Conservation (phyloP, 2,329 filamentous ascomycete genomes). For the Tolypocladium sp. region DNA sequence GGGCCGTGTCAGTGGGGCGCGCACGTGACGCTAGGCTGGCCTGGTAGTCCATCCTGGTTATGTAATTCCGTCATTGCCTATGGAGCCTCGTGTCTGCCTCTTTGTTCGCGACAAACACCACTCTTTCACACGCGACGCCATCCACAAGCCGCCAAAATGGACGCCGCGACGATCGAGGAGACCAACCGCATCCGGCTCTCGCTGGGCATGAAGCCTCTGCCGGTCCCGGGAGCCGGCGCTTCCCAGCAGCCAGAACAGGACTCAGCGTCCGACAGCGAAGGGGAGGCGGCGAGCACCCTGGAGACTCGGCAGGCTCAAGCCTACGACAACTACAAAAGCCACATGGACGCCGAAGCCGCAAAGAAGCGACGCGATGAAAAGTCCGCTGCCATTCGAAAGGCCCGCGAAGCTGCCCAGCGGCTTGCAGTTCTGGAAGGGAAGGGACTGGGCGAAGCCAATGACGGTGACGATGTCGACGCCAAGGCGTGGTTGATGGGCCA, state of each 20-base stretch:
- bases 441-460: slow-evolving; percentile 69
- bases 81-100: neutral
- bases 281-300: slow-evolving; percentile 71
- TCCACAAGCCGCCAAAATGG: slow-evolving; percentile 29
- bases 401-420: slow-evolving; percentile 73
- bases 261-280: slow-evolving; percentile 50
- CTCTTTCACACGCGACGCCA: neutral
- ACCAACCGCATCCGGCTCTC: slow-evolving; percentile 86
- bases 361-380: slow-evolving; percentile 74
- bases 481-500: slow-evolving; percentile 80
- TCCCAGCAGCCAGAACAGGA: slow-evolving; percentile 26
- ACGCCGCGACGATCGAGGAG: slow-evolving; percentile 76
- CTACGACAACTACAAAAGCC: slow-evolving; percentile 62
- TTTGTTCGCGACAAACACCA: neutral
- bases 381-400: slow-evolving; percentile 76
- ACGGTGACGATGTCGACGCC: slow-evolving; percentile 60
- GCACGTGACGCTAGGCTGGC: neutral
- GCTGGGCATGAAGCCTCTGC: slow-evolving; percentile 82
- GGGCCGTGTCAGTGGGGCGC: neutral
- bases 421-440: slow-evolving; percentile 70
- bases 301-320: slow-evolving; percentile 68
- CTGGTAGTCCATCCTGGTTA: neutral
- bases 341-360: slow-evolving; percentile 61
- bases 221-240: slow-evolving; percentile 59
- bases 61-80: neutral